Evolutionary conservation across 257 asterid genomes (phyloP).

Genomic region (Solanum bulbocastanum): DNA sequence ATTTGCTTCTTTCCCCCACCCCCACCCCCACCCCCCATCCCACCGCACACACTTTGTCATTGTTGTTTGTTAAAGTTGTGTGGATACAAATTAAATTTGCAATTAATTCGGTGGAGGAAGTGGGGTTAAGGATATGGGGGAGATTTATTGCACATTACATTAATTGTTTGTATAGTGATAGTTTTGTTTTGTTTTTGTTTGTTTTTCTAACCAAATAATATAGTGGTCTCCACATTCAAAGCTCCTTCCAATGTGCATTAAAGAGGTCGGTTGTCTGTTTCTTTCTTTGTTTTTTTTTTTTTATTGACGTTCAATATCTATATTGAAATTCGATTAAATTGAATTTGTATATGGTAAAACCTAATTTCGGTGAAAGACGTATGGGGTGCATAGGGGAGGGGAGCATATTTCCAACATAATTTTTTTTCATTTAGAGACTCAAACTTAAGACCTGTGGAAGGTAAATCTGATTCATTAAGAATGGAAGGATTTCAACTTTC

Average conservation of each 20-base stretch:
- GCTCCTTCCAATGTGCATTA: slow-evolving; percentile 8
- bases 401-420: too few species aligned
- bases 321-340: background rate
- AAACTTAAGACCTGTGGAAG: too few species aligned
- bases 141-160: background rate
- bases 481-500: too few species aligned
- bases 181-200: background rate
- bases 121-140: background rate
- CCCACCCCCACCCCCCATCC: background rate
- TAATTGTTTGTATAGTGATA: background rate
- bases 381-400: background rate
- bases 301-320: accelerated
- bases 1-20: background rate
- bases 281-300: background rate
- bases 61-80: background rate
- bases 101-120: background rate
- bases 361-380: background rate
- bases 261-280: slow-evolving; percentile 29
- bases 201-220: slow-evolving; percentile 8
- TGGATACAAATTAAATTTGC: background rate
- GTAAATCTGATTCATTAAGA: background rate
- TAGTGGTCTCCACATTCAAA: slow-evolving; percentile 3
- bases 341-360: accelerated
- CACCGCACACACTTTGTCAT: background rate
- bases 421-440: background rate